Evolutionary conservation across 257 asterid genomes (phyloP), one percentile per base, ranked within the genome.

Genomic region (Ballota nigra): DNA sequence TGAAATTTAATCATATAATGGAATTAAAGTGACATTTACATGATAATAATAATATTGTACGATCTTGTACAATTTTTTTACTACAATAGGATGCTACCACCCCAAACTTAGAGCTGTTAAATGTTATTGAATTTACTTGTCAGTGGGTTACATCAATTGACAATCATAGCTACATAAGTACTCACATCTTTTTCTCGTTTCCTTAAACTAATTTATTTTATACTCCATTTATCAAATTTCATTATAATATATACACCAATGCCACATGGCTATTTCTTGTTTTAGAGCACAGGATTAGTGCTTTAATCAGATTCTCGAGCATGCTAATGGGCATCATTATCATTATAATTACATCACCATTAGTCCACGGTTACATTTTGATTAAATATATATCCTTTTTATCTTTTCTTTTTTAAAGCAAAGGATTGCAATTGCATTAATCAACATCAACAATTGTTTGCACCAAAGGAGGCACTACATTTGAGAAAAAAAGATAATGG

Each of bases 11-110:
- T 78, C 79, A 73, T 73, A 68, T 28, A 73, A 63, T 69, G 74
- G 65, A 61, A 70, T 77, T 79, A 79, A 75, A 74, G 80, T 76
- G 83, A 75, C 83, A 79, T 59, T 45, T 63, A 52, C 0, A 45
- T 34, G 53, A 63, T 60, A 72, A 49, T 72, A 71, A 26, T 56
- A 70, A 40, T 26, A 38, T 64, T 38, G 83, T 74, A 79, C 77
- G 83, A 73, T 6, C 33, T 70, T 75, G 83, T 79, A 75, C 83
- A 23, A 49, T 75, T n/a, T n/a, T n/a, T n/a, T n/a, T 68, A 78
- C 79, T 72, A 58, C 73, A 73, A 62, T 20, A 22, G 31, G 31
- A 57, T 23, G 16, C 31, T 3, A 5, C 28, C 26, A 12, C 29
- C 24, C 57, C 57, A 3, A 43, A 43, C 9, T 45, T 45, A 41